Evolutionary conservation across 345 rosid species (phyloP), one percentile per base, ranked within the genome.

Genomic region (Trapa bicornis): DNA sequence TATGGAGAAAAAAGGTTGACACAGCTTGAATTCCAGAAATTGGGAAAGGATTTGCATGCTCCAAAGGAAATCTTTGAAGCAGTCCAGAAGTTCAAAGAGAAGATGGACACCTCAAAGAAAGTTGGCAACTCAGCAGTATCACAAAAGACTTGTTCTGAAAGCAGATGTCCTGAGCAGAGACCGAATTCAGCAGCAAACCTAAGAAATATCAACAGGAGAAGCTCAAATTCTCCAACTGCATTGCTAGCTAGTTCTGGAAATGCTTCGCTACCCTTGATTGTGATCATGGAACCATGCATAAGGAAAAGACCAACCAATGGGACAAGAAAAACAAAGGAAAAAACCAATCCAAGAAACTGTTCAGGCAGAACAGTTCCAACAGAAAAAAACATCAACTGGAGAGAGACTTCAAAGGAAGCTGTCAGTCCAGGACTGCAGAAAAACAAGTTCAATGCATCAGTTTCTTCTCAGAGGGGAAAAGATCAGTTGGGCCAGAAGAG

Each of bases 21-120:
- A 32, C 86, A 89, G 74, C 83, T 83, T 8, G 87, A 87, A 82
- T 94, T 89, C 80, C 78, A 78, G 70, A 76, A 76, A 70, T 82
- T 97, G 0, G 96, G 89, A 68, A 91, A 87, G 79, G 99, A 87
- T 76, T 91, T 86, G 64, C 84, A 88, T 76, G 89, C 93, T 75
- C 96, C 85, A 43, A 86, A 87, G 74, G 96, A 87, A 74, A 86
- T 85, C 75, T 89, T 87, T 64, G 91, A 83, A 78, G 92, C 90
- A 62, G 89, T 84, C 91, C 87, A 89, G 74, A 88, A 84, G 79
- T 77, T 80, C 2, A 81, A 84, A 64, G 80, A 80, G 53, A 66
- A 72, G 65, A 67, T 75, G 41, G 81, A 78, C 33, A 74, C 74
- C 70, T 78, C 77, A 57, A 76, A 86, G 64, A 84, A 72, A 56